phyloP scores from a whole-genome alignment of 352 stramenopile species.

The Phytophthora idaei region DNA sequence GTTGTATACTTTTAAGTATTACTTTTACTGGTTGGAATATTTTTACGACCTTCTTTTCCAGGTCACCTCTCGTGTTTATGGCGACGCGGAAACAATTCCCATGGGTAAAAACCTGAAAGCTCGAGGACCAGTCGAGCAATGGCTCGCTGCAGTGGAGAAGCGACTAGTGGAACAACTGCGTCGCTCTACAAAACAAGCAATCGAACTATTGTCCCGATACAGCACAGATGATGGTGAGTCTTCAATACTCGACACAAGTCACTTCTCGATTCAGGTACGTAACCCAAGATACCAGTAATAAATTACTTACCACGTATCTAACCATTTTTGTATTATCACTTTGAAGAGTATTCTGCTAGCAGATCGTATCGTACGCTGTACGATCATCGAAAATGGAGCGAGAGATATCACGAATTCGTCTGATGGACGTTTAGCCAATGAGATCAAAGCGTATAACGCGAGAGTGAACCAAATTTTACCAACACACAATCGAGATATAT shows the following conservation, averaged over 20 bases:
- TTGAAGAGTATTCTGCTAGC: constrained; percentile 51
- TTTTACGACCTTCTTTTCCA: constrained; percentile 1
- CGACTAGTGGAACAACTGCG: constrained; percentile 63
- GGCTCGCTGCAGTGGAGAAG: constrained; percentile 64
- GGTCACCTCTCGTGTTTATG: constrained; percentile 49
- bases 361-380: constrained; percentile 50
- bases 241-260: constrained; percentile 6
- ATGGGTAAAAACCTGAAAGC: constrained; percentile 84
- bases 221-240: background rate
- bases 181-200: constrained; percentile 52
- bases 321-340: background rate
- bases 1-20: background rate
- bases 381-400: constrained; percentile 41
- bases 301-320: no score
- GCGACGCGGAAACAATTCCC: constrained; percentile 46
- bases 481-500: background rate
- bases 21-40: no score
- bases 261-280: constrained; percentile 40
- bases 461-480: constrained; percentile 8
- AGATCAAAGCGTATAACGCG: constrained; percentile 14
- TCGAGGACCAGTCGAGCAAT: constrained; percentile 68
- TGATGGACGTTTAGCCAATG: background rate
- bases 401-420: constrained; percentile 10
- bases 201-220: constrained; percentile 29
- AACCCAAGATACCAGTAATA: background rate